Percentiles rank a stretch among this genome's conserved stretches.
Evolutionary conservation across 768 basidiomycete species (phyloP).

Genomic region (Auriscalpium microsporum): DNA sequence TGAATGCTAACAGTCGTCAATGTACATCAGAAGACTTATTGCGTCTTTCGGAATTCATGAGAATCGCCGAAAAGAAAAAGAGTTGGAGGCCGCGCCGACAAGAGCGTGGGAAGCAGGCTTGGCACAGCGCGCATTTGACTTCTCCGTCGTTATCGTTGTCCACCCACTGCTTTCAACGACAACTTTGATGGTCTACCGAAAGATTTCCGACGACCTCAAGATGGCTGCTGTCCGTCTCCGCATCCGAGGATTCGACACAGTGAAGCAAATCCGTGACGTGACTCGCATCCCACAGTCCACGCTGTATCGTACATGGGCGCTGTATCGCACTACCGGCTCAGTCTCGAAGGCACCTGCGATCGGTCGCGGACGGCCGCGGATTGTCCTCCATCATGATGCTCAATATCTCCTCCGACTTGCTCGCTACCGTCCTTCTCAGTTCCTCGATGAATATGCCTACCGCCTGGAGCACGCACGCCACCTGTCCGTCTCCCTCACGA

Average conservation of each 20-base stretch:
- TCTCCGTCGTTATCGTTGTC: background rate
- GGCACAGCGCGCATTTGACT: background rate
- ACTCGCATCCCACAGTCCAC: constrained; percentile 1
- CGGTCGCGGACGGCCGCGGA: constrained; percentile 14
- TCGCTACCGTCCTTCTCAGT: constrained; percentile 15
- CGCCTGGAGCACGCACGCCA: constrained; percentile 2
- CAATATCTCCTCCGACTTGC: constrained; percentile 16
- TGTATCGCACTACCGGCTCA: constrained; percentile 6
- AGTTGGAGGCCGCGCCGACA: background rate
- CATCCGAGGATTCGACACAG: background rate
- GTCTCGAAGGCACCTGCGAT: constrained; percentile 13
- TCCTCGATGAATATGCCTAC: constrained; percentile 17
- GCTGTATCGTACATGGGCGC: background rate
- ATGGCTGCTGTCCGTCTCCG: background rate
- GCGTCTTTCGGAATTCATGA: background rate
- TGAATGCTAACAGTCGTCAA: no score
- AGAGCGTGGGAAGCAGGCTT: no score
- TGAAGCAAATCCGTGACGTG: constrained; percentile 5
- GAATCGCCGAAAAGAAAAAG: background rate
- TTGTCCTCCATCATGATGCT: constrained; percentile 8
- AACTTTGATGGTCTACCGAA: background rate
- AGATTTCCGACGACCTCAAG: background rate
- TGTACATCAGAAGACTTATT: no score
- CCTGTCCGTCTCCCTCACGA: constrained; percentile 14
- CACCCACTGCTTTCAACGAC: background rate